A percentile compares a stretch with the other conserved stretches of the same genome.
Conservation (phyloP, 2,329 filamentous ascomycete species). For the Calycina marina region DNA sequence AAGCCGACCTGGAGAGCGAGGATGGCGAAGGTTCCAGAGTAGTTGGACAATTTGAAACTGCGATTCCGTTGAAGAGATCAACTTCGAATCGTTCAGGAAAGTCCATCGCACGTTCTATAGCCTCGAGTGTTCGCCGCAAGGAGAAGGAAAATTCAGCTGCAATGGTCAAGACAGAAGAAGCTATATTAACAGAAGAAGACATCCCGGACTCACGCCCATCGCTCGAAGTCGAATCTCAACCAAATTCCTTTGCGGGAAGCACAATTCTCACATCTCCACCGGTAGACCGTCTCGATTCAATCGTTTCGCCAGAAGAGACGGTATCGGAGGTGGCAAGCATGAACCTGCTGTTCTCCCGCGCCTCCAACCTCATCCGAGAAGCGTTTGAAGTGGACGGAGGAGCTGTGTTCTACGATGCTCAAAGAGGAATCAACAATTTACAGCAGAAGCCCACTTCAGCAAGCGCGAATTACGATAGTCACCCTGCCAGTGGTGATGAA, state of each 20-base stretch:
- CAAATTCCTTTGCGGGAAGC: slow-evolving; percentile 8
- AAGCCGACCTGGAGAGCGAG: slow-evolving; percentile 19
- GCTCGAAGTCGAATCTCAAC: slow-evolving; percentile 6
- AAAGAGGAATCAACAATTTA: slow-evolving; percentile 16
- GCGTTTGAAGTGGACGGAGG: slow-evolving; percentile 23
- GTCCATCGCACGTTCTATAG: slow-evolving; percentile 4
- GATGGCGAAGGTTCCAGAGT: slow-evolving; percentile 18
- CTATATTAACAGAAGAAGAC: slow-evolving; percentile 3
- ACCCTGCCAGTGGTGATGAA: slow-evolving; percentile 10
- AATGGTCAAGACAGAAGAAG: slow-evolving; percentile 11
- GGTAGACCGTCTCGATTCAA: slow-evolving; percentile 3
- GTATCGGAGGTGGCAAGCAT: slow-evolving; percentile 16
- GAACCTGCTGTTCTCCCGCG: slow-evolving; percentile 19
- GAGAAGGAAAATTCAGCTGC: slow-evolving; percentile 16
- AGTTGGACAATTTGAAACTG: slow-evolving; percentile 18
- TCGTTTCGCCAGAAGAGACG: slow-evolving; percentile 8
- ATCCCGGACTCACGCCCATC: slow-evolving; percentile 6
- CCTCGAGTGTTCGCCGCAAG: slow-evolving; percentile 9
- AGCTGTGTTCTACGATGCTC: slow-evolving; percentile 21
- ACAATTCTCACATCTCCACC: slow-evolving; percentile 10
- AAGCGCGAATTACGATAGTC: slow-evolving; percentile 4
- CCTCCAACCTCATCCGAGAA: slow-evolving; percentile 21
- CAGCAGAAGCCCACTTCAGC: slow-evolving; percentile 1
- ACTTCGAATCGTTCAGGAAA: slow-evolving; percentile 10
- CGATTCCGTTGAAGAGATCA: slow-evolving; percentile 4